These are phyloP conservation scores for Phytophthora agathidicida DNA, from an alignment of 352 stramenopile species.

Conservation along the genomic window DNA sequence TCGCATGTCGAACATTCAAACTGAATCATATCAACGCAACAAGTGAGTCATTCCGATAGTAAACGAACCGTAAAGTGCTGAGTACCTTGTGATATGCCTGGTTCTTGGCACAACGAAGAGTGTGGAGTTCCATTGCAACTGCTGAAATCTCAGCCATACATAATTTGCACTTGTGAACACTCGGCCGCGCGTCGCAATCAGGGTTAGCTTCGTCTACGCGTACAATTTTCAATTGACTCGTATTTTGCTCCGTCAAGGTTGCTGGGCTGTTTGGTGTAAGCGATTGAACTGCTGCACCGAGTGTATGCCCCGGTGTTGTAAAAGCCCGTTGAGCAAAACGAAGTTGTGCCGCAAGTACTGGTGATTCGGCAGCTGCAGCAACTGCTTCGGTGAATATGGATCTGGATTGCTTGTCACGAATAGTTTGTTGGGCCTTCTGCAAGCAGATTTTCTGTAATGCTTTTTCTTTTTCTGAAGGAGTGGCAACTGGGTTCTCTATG, in stretches of 20 bases:
- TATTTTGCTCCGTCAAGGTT: neutral
- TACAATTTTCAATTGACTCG: no score
- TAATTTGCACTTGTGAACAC: constrained; percentile 22
- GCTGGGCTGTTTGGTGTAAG: neutral
- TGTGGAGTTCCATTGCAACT: constrained; percentile 45
- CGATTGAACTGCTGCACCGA: constrained; percentile 7
- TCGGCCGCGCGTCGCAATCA: neutral
- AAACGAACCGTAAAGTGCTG: neutral
- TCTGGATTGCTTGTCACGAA: constrained; percentile 22
- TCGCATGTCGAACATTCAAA: constrained; percentile 47
- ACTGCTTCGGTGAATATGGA: constrained; percentile 11
- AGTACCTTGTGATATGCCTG: constrained; percentile 58
- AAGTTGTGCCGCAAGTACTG: constrained; percentile 18
- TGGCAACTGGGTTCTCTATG: constrained; percentile 5
- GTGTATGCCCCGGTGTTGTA: constrained; percentile 24
- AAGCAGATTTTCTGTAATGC: constrained; percentile 7
- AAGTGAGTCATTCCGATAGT: neutral
- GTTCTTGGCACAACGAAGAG: constrained; percentile 50
- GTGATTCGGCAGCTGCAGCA: constrained; percentile 5
- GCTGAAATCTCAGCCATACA: constrained; percentile 43
- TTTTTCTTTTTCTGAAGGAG: neutral
- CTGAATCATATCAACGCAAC: constrained; percentile 22
- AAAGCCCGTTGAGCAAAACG: constrained; percentile 27
- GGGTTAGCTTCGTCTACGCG: no score
- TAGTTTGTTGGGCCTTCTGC: constrained; percentile 22